These are phyloP conservation scores for Calonectria henricotiae DNA, from an alignment of 2,329 filamentous ascomycete species.

Conservation along the genomic window DNA sequence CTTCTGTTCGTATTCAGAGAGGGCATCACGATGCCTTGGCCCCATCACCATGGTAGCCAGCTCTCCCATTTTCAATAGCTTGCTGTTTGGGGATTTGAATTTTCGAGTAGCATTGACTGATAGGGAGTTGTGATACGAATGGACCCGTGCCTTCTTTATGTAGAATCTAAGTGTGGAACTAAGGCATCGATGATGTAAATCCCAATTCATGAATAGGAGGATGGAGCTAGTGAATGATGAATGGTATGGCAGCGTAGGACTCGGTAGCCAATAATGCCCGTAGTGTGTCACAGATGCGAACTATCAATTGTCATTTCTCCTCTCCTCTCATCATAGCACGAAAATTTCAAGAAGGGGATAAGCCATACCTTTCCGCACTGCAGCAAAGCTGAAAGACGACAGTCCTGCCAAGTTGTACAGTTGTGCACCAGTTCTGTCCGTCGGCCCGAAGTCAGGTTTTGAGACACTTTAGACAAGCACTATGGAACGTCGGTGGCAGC, in stretches of 20 bases:
- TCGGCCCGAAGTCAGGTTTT: background rate
- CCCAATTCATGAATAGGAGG: no score
- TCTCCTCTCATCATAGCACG: no score
- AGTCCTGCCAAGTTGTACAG: background rate
- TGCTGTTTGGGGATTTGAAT: no score
- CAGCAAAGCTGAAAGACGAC: background rate
- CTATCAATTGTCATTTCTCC: no score
- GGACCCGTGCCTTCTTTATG: background rate
- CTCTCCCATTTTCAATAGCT: background rate
- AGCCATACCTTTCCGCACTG: background rate
- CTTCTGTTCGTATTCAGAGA: background rate
- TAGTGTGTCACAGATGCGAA: no score
- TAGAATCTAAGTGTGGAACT: no score
- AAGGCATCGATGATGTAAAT: no score
- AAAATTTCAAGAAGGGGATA: background rate
- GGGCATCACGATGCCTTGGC: accelerated
- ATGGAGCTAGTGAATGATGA: no score
- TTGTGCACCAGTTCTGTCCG: background rate
- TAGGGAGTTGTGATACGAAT: no score
- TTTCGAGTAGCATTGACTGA: background rate
- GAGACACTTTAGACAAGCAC: background rate
- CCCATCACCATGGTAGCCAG: background rate
- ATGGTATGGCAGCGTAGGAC: no score
- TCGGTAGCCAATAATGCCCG: no score
- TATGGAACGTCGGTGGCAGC: background rate